These are phyloP conservation scores for Myrica gale DNA, from an alignment of 306 rosid species.

Conservation along the genomic window DNA sequence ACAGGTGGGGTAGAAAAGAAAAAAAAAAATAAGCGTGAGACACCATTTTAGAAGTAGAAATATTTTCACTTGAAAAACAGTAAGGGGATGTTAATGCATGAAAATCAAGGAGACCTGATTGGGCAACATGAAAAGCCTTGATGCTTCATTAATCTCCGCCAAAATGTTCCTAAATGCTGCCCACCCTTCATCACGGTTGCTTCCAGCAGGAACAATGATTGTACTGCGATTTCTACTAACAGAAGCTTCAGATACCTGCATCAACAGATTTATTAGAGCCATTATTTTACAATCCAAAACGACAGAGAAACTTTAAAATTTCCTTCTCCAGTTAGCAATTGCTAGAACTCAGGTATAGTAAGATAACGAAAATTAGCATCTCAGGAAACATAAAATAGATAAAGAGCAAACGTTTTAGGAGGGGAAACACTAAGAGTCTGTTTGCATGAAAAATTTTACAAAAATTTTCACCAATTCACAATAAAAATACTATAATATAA, in stretches of 20 bases:
- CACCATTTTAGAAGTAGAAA: slow-evolving; percentile 7
- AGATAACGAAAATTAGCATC: not conserved
- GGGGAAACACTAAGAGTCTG: not conserved
- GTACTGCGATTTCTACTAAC: slow-evolving; percentile 98
- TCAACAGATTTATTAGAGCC: slow-evolving; percentile 28
- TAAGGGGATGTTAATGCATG: slow-evolving; percentile 9
- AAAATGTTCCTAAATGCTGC: slow-evolving; percentile 92
- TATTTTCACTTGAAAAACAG: slow-evolving; percentile 16
- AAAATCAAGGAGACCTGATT: slow-evolving; percentile 69
- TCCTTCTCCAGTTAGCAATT: not conserved
- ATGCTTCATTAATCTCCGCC: slow-evolving; percentile 95
- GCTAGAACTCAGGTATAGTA: not conserved
- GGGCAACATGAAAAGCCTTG: slow-evolving; percentile 86
- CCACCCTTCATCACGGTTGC: slow-evolving; percentile 96
- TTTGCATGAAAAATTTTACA: too few relatives aligned
- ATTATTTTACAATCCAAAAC: slow-evolving; percentile 21
- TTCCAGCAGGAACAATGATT: slow-evolving; percentile 98
- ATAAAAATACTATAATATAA: too few relatives aligned
- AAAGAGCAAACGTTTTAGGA: not conserved
- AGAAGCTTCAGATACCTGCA: slow-evolving; percentile 96
- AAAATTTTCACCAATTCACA: too few relatives aligned
- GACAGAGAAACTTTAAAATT: not conserved
- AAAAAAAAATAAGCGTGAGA: slow-evolving; percentile 6
- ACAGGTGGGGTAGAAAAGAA: slow-evolving; percentile 24
- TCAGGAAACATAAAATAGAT: not conserved